These are phyloP conservation scores for Paramecium biaurelia DNA, from an alignment of 73 alveolate species.

Conservation along the genomic window DNA sequence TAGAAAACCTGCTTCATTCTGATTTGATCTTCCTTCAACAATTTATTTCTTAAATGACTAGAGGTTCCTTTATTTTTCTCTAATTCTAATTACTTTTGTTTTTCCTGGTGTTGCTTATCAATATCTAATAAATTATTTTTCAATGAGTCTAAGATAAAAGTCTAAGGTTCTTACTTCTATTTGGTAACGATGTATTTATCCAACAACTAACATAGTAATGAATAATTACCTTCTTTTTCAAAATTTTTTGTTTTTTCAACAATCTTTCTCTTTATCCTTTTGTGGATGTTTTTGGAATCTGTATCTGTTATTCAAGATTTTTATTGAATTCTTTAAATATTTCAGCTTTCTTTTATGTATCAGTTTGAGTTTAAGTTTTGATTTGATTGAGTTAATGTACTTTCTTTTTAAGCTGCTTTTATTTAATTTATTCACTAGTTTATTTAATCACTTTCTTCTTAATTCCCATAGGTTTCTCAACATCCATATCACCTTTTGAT, in stretches of 20 bases:
- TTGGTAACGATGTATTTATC: constrained; percentile 13
- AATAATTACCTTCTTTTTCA: not conserved
- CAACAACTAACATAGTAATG: not conserved
- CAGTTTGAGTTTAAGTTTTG: not conserved
- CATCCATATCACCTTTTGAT: constrained; percentile 2
- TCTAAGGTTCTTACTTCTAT: not conserved
- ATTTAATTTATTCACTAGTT: not conserved
- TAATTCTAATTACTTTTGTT: not conserved
- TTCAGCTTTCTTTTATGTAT: not conserved
- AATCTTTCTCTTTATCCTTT: constrained; percentile 38
- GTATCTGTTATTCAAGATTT: not conserved
- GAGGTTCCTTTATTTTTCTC: constrained; percentile 1
- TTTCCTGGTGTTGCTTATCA: not conserved
- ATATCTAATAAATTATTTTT: not conserved
- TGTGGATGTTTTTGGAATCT: not conserved
- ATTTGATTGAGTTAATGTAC: not conserved
- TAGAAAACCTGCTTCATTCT: constrained; percentile 1
- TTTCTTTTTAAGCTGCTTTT: not conserved
- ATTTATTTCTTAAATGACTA: not conserved
- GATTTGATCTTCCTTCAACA: not conserved
- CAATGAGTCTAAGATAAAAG: not conserved
- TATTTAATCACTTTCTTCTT: not conserved
- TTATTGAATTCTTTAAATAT: not conserved
- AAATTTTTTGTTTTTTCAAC: not conserved
- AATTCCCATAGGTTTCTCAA: not conserved